These are phyloP conservation scores for Solanum sitiens DNA, from an alignment of 257 asterid genomes.

Conservation along the genomic window DNA sequence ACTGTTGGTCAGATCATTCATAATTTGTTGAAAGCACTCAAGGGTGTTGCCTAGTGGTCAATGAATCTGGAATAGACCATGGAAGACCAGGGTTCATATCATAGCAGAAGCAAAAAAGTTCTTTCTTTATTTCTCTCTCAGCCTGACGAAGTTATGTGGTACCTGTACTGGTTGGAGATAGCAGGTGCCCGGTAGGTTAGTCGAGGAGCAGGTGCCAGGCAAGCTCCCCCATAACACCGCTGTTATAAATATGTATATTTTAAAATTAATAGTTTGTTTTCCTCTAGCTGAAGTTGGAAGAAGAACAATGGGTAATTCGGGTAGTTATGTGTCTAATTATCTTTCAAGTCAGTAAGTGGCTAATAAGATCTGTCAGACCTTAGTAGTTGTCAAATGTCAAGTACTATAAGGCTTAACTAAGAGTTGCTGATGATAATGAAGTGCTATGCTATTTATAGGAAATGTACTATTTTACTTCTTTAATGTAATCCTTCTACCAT, in stretches of 20 bases:
- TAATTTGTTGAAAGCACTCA: neutral
- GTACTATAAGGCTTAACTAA: neutral
- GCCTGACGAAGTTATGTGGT: neutral
- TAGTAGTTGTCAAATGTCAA: neutral
- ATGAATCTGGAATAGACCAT: neutral
- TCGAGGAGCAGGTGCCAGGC: neutral
- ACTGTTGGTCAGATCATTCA: neutral
- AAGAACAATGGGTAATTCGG: neutral
- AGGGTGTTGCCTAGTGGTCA: neutral
- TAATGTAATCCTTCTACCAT: neutral
- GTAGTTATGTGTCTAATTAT: neutral
- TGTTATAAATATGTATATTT: neutral
- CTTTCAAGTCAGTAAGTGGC: neutral
- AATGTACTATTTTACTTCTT: neutral
- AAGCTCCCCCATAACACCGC: neutral
- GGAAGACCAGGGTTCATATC: neutral
- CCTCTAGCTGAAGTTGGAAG: neutral
- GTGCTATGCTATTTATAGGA: neutral
- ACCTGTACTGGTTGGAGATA: neutral
- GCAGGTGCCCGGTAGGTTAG: neutral
- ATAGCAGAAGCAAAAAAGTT: neutral
- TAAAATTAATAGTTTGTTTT: neutral
- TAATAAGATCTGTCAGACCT: neutral
- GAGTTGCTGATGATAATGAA: neutral
- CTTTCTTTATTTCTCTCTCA: neutral